Evolutionary conservation across 768 basidiomycete genomes (phyloP).

Genomic region (Lactarius hengduanensis): DNA sequence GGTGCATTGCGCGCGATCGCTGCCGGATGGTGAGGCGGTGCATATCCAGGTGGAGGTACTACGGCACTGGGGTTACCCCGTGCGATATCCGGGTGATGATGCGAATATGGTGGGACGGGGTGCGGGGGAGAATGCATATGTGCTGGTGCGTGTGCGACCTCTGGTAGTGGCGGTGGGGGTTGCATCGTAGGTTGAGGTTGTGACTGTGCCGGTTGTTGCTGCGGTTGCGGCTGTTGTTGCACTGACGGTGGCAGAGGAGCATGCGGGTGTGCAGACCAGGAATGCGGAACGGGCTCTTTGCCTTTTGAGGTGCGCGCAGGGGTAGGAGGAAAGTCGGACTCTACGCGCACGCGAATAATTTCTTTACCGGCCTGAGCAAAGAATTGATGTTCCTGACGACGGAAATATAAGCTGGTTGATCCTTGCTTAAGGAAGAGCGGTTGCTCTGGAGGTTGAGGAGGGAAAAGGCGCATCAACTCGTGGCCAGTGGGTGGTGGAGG

Average conservation of each 20-base stretch:
- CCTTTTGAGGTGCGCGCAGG: slow-evolving; percentile 26
- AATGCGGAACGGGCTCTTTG: slow-evolving; percentile 20
- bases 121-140: slow-evolving; percentile 29
- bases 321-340: slow-evolving; percentile 51
- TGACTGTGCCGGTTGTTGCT: background rate
- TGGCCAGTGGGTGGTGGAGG: slow-evolving; percentile 79
- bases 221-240: background rate
- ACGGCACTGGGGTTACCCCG: slow-evolving; percentile 33
- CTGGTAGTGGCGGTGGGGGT: slow-evolving; percentile 23
- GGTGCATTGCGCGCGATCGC: slow-evolving; percentile 23
- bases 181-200: slow-evolving; percentile 18
- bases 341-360: slow-evolving; percentile 71
- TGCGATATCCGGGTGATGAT: slow-evolving; percentile 37
- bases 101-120: slow-evolving; percentile 36
- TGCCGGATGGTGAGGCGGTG: slow-evolving; percentile 21
- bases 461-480: slow-evolving; percentile 84
- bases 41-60: slow-evolving; percentile 34
- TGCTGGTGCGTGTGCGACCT: slow-evolving; percentile 22
- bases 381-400: slow-evolving; percentile 74
- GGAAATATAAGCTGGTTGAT: slow-evolving; percentile 71
- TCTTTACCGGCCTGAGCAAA: slow-evolving; percentile 78
- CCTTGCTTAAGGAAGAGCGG: slow-evolving; percentile 57
- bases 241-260: slow-evolving; percentile 33
- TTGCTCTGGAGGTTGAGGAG: slow-evolving; percentile 57
- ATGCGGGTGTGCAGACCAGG: slow-evolving; percentile 19